Evolutionary conservation across 176 grass and related monocot species (phyloP).

Genomic region (bread wheat (Triticum aestivum)): IWGSC_CS_RefSeq_v2.1 NC_057798.1:144025751-144026250

Average conservation of each 20-base stretch:
- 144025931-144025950: constrained; percentile 87
- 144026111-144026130: constrained; percentile 88
- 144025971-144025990: neutral
- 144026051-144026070: constrained; percentile 90
- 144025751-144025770: neutral
- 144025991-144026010: neutral
- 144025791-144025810: constrained; percentile 94
- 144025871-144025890: constrained; percentile 69
- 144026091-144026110: constrained; percentile 86
- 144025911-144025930: constrained; percentile 87
- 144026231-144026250: constrained; percentile 14
- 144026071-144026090: constrained; percentile 73
- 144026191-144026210: neutral
- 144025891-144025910: constrained; percentile 91
- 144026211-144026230: neutral
- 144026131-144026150: constrained; percentile 99
- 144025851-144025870: constrained; percentile 94
- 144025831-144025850: constrained; percentile 82
- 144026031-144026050: constrained; percentile 90
- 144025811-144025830: constrained; percentile 64
- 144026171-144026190: neutral
- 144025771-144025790: constrained; percentile 34
- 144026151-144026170: constrained; percentile 30
- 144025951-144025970: constrained; percentile 69
- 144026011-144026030: constrained; percentile 53